Base-by-base conservation (phyloP, 768 basidiomycete species). In the Kwoniella bestiolae region DNA sequence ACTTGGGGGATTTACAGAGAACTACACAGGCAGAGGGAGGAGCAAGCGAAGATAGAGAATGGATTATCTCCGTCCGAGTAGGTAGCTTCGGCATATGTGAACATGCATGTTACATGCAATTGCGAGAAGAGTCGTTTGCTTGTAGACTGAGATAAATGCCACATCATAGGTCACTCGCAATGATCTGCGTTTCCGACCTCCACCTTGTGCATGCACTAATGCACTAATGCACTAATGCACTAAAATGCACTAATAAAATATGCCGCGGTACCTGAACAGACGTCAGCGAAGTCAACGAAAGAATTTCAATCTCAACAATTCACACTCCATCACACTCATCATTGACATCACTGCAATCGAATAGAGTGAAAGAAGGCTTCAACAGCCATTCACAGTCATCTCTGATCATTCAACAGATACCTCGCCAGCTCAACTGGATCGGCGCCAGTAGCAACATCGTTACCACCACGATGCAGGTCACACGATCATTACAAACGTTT, bases 381-480 rank as follows among this genome's bases (percentile, higher is more conserved):
- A 56, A 56, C 55, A 56, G 55, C 50, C 50, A 12, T n/a, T n/a
- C n/a, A n/a, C n/a, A n/a, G n/a, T 29, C 12, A 25, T 11, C 16
- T 32, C 35, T 6, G n/a, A 16, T 23, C n/a, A 6, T 7, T 31
- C 18, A 21, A 38, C 9, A 56, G 55, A 56, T 41, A 41, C 18
- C 38, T 41, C 8, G 8, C 38, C 38, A 8, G 8, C 38, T 41
- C 18, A 8, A 41, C 47, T 26, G 47, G 7, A 7, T 7, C 7
- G 25, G 7, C 7, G 8, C 25, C 8, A 11, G 7, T 23, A 6
- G 16, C 47, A 50, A 6, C 26, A 28, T 12, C 7, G 11, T 32
- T 14, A 28, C 51, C 14, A n/a, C 29, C 45, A 45, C 44, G 12
- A 69, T 69, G 68, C 64, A 61, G 53, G 56, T 60, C 38, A 56